A percentile compares a stretch with the other conserved stretches of the same genome.
Conservation (phyloP, 2,329 filamentous ascomycete species). For the Zymoseptoria tritici region DNA sequence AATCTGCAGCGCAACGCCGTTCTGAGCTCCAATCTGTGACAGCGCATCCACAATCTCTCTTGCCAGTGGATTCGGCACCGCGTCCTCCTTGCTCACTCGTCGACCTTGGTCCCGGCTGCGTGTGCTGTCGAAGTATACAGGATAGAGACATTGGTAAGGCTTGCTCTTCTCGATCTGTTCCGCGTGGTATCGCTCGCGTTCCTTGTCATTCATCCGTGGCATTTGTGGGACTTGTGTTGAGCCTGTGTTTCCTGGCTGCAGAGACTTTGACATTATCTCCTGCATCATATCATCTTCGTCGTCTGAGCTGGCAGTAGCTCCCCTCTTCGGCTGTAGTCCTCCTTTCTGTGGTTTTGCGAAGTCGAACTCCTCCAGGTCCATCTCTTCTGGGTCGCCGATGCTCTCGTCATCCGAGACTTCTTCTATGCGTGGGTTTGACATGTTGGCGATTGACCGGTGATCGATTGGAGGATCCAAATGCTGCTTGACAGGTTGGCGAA, state of each 20-base stretch:
- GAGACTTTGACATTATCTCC: slow-evolving; percentile 15
- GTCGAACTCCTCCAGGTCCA: slow-evolving; percentile 64
- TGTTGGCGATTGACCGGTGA: slow-evolving; percentile 34
- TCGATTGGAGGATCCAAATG: background rate
- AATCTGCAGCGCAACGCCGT: slow-evolving; percentile 49
- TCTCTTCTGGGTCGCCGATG: slow-evolving; percentile 70
- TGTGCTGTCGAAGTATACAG: slow-evolving; percentile 82
- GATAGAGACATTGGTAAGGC: slow-evolving; percentile 83
- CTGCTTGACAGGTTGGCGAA: background rate
- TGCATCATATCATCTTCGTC: slow-evolving; percentile 18
- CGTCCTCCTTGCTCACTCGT: slow-evolving; percentile 63
- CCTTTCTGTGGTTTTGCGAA: slow-evolving; percentile 30
- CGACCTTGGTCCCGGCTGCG: slow-evolving; percentile 72
- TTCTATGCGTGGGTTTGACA: slow-evolving; percentile 84
- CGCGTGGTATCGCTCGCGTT: slow-evolving; percentile 30
- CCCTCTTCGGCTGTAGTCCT: slow-evolving; percentile 13
- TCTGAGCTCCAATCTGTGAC: slow-evolving; percentile 46
- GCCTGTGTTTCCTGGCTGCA: slow-evolving; percentile 24
- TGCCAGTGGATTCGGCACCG: slow-evolving; percentile 78
- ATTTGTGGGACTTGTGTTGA: slow-evolving; percentile 10
- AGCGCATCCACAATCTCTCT: slow-evolving; percentile 85
- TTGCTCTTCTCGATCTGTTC: slow-evolving; percentile 54
- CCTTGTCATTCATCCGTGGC: slow-evolving; percentile 25
- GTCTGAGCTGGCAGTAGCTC: slow-evolving; percentile 1
- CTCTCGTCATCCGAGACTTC: slow-evolving; percentile 75